phyloP scores from a whole-genome alignment of 331 rosid genomes.

The Prunus yedoensis region DNA sequence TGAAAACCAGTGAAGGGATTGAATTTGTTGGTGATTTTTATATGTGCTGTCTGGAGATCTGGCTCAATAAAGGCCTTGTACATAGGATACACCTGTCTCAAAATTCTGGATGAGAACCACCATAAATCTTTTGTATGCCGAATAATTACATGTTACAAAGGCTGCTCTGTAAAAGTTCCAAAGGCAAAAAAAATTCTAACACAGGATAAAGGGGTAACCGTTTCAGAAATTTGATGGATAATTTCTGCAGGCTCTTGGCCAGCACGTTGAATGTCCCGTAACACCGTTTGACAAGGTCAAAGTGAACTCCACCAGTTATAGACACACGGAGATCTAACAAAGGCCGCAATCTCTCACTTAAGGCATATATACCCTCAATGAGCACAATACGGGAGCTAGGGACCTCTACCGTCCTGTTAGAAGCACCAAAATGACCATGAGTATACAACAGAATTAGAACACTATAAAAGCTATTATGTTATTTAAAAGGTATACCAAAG shows the following conservation, averaged over 20 bases:
- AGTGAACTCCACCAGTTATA: constrained; percentile 97
- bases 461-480: background rate
- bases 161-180: constrained; percentile 16
- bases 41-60: constrained; percentile 97
- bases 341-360: constrained; percentile 83
- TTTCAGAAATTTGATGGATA: constrained; percentile 96
- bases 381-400: constrained; percentile 84
- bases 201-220: constrained; percentile 61
- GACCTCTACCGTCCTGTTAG: constrained; percentile 76
- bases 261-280: constrained; percentile 95
- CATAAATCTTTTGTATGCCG: constrained; percentile 12
- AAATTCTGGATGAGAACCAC: constrained; percentile 18
- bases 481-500: background rate
- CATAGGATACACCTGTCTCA: constrained; percentile 91
- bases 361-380: constrained; percentile 95
- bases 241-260: constrained; percentile 99
- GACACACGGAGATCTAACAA: constrained; percentile 98
- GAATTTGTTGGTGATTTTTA: constrained; percentile 86
- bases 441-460: background rate
- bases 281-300: constrained; percentile 98
- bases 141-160: constrained; percentile 2
- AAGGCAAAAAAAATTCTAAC: constrained; percentile 19
- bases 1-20: constrained; percentile 97
- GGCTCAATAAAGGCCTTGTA: constrained; percentile 99
- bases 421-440: constrained; percentile 27